A percentile compares a stretch with the other conserved stretches of the same genome.
These are phyloP conservation scores for Elongisporangium senticosum DNA, from an alignment of 352 stramenopile species.

Conservation along the genomic window DNA sequence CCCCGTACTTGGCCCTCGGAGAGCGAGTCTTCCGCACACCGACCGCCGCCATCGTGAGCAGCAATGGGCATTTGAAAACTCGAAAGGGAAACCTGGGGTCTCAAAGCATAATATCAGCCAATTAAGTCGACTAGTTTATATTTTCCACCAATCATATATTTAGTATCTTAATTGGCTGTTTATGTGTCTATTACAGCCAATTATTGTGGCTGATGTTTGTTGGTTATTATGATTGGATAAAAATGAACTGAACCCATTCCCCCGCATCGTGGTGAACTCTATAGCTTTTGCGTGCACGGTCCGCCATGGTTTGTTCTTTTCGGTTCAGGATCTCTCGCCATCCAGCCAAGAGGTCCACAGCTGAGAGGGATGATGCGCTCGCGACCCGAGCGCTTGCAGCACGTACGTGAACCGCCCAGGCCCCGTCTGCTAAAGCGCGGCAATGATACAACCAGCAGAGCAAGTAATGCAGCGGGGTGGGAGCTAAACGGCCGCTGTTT, in stretches of 20 bases:
- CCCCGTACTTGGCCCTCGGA: conserved; percentile 15
- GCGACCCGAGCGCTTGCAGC: not conserved
- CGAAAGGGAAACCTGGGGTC: not conserved
- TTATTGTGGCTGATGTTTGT: no score
- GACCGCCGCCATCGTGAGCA: conserved; percentile 10
- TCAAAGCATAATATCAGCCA: not conserved
- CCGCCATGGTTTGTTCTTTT: not conserved
- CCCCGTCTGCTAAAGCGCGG: not conserved
- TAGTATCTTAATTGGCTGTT: not conserved
- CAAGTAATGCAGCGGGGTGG: not conserved
- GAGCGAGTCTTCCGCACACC: conserved; percentile 13
- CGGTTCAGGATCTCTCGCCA: not conserved
- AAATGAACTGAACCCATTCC: no score
- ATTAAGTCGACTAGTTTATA: not conserved
- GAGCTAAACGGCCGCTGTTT: not conserved
- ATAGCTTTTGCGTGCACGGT: not conserved
- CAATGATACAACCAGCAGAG: not conserved
- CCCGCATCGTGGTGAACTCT: no score
- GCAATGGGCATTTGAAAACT: conserved; percentile 6
- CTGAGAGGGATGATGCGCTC: not conserved
- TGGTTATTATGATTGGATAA: no score
- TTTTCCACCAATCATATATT: not conserved
- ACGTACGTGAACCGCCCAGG: not conserved
- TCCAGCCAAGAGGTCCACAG: not conserved
- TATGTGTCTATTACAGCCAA: not conserved